Evolutionary conservation across 345 rosid species (phyloP), one percentile per base, ranked within the genome.

Genomic region (Rhizophora mangle): DNA sequence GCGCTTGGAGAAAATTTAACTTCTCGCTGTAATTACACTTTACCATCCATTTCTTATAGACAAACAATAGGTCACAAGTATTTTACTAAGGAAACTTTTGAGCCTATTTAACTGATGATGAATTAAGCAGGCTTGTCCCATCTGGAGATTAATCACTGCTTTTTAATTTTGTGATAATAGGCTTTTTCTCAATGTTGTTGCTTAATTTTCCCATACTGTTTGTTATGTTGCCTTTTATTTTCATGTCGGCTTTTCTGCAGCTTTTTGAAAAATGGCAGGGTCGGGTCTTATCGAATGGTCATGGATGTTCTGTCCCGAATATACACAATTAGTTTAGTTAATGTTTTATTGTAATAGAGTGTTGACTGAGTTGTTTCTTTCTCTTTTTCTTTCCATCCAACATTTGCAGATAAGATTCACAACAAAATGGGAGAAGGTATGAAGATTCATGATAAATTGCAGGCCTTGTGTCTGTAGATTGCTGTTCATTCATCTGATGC

Each of bases 391-490:
- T 46, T 11, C 31, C 53, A 0, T 29, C 31, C 10, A 3, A 55
- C 15, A 26, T 13, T 76, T 71, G 81, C 96, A 89, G 97, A 88
- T 82, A 87, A 83, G 68, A 92, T 92, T 29, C 87, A 85, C 65
- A 79, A 89, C 87, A 92, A 92, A 72, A 89, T 89, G 97, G 97
- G 96, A 0, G 97, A 92, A 88, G 97, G 97, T 92, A 84, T 31
- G 54, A n/a, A 6, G 3, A 1, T 7, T 10, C 0, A 1, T 15
- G 15, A 58, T 8, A 5, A 19, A 18, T 60, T 36, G 18, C 10
- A 22, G 59, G 59, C 22, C 49, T 13, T 26, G 8, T 62, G 1
- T 6, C 36, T 20, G 32, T 27, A 43, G 49, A 22, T 54, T 32
- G 37, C 34, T 30, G 37, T 56, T 70, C 71, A 24, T 68, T 74